Conservation (phyloP, 495 filamentous ascomycete genomes). For the Talaromyces stipitatus region DNA sequence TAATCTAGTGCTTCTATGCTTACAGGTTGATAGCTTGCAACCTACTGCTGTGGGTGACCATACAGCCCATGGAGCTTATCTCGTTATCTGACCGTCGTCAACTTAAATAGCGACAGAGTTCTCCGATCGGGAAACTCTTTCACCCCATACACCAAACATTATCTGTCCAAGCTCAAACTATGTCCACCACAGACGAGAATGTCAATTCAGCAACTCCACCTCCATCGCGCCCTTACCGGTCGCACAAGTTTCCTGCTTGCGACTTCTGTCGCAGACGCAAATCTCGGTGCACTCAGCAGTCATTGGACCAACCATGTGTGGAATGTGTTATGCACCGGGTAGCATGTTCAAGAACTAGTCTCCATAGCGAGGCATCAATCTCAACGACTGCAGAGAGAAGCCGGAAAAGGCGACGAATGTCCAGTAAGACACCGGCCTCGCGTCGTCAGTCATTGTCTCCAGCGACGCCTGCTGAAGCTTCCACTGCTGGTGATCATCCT, state of each 20-base stretch:
- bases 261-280: conserved; percentile 22
- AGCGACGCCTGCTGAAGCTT: conserved; percentile 11
- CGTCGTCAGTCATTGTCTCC: background rate
- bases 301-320: conserved; percentile 15
- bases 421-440: background rate
- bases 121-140: background rate
- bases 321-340: conserved; percentile 17
- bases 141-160: background rate
- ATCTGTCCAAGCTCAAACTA: background rate
- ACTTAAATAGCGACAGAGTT: background rate
- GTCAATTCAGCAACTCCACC: background rate
- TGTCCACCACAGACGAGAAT: background rate
- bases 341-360: conserved; percentile 6
- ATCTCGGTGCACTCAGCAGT: conserved; percentile 17
- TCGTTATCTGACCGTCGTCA: background rate
- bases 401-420: background rate
- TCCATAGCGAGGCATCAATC: background rate
- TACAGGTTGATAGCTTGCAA: too few relatives aligned
- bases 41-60: too few relatives aligned
- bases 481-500: conserved; percentile 10
- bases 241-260: conserved; percentile 25
- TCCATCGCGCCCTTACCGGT: conserved; percentile 20
- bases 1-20: too few relatives aligned
- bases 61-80: background rate
- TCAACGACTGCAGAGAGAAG: conserved; percentile 4